Percentiles rank a stretch among this genome's conserved stretches.
Conservation (phyloP, 2,329 filamentous ascomycete species). For the Pseudogymnoascus sp. region DNA sequence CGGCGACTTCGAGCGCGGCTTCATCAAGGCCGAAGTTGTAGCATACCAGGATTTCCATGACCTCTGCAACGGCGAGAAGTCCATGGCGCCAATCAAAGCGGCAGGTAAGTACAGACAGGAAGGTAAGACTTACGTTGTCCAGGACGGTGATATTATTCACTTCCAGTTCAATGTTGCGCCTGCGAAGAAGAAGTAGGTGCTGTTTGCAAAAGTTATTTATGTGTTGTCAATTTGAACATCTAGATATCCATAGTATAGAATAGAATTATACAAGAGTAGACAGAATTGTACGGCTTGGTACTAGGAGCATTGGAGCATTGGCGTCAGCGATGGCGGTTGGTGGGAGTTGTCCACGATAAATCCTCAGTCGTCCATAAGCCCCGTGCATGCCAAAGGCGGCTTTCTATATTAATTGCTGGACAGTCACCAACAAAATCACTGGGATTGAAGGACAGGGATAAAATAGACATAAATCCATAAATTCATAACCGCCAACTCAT, state of each 20-base stretch:
- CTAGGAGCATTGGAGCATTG: too few relatives aligned
- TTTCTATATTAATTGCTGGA: background rate
- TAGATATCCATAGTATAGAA: slow-evolving; percentile 7
- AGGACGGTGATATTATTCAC: slow-evolving; percentile 39
- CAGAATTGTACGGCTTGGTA: background rate
- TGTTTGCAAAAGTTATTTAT: slow-evolving; percentile 3
- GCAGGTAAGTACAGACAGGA: slow-evolving; percentile 40
- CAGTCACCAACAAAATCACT: background rate
- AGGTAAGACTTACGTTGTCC: slow-evolving; percentile 38
- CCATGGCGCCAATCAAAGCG: slow-evolving; percentile 39
- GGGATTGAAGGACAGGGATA: background rate
- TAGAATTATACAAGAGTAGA: background rate
- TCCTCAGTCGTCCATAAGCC: background rate
- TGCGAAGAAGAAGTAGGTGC: slow-evolving; percentile 4
- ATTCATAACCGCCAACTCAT: background rate
- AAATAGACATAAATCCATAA: background rate
- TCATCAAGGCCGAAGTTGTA: slow-evolving; percentile 41
- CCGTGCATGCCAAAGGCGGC: background rate
- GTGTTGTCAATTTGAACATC: background rate
- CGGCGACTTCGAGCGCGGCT: slow-evolving; percentile 37
- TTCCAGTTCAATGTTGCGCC: slow-evolving; percentile 33
- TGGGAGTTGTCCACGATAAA: too few relatives aligned
- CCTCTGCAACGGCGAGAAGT: slow-evolving; percentile 37
- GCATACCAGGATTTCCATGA: slow-evolving; percentile 40
- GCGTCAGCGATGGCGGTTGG: too few relatives aligned